Percentiles rank a stretch among this genome's conserved stretches.
These are phyloP conservation scores for Carex sylvatica DNA, from an alignment of 202 grass and related monocot species.

Conservation along the genomic window DNA sequence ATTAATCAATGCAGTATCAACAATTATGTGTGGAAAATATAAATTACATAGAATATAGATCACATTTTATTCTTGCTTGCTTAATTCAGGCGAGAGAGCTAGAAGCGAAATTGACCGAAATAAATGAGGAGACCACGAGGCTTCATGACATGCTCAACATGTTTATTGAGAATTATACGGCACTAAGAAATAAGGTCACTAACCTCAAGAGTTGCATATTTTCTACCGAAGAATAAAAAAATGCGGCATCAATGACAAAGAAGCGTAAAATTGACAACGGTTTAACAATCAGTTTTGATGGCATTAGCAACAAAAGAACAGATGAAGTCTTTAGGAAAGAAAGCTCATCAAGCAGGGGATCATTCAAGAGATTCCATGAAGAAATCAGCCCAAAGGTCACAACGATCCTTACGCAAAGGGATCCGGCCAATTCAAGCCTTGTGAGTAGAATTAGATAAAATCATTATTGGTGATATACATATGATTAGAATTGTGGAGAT, in stretches of 20 bases:
- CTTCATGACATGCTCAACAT: slow-evolving; percentile 40
- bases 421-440: slow-evolving; percentile 46
- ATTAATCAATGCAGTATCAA: not conserved
- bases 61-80: not conserved
- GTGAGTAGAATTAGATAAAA: slow-evolving; percentile 31
- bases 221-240: not conserved
- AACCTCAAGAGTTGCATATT: not conserved
- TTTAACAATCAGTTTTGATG: not conserved
- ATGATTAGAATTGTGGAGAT: not conserved
- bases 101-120: slow-evolving; percentile 44
- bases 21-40: not conserved
- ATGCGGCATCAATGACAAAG: not conserved
- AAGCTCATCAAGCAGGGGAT: slow-evolving; percentile 14
- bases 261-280: slow-evolving; percentile 39
- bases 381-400: slow-evolving; percentile 28
- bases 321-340: not conserved
- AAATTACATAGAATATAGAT: not conserved
- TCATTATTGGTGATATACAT: not conserved
- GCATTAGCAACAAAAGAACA: not conserved
- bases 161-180: slow-evolving; percentile 20
- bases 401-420: slow-evolving; percentile 35
- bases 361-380: slow-evolving; percentile 29
- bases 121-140: slow-evolving; percentile 58
- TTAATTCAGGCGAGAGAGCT: slow-evolving; percentile 32
- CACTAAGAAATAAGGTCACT: not conserved